Evolutionary conservation across 2,329 filamentous ascomycete genomes (phyloP), one percentile per base, ranked within the genome.

Genomic region (Beauveria caledonica): DNA sequence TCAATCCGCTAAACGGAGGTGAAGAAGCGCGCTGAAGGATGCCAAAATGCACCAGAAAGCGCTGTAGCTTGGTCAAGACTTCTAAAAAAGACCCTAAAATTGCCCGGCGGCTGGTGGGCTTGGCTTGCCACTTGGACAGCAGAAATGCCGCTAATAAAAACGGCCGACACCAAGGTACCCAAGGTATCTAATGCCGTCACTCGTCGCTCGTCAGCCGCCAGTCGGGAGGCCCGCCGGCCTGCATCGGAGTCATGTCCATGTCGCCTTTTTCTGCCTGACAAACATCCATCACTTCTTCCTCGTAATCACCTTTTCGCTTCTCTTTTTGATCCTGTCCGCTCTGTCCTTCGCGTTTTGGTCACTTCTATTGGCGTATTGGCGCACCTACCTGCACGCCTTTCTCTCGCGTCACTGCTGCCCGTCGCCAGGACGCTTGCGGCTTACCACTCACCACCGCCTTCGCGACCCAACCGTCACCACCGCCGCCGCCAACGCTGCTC

Each of bases 131-230:
- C 33, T 36, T 36, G 5, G 33, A 13, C 13, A 36, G 13, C 11
- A 36, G 33, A 36, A 36, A 36, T 15, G 5, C 33, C 5, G 33
- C 33, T 36, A 46, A 13, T 2, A 25, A 15, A 21, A 46, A 23
- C 33, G 17, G 36, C 53, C 45, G 21, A 23, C 23, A 42, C 33
- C 55, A n/a, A n/a, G n/a, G n/a, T n/a, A n/a, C n/a, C n/a, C n/a
- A n/a, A n/a, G n/a, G n/a, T n/a, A 50, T 44, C 55, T 44, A 17
- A 59, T 59, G 56, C 48, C 48, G 56, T 59, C 56, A 59, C 55
- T 58, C 56, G 36, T 19, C 21, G 15, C 54, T 58, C 44, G 54
- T 58, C 54, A 58, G 45, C 29, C 55, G 29, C 45, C 29, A 27
- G 29, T 51, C 56, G 56, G 36, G 39, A 39, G 39, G 56, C 56